Base-by-base conservation (phyloP, 345 rosid species). In the Hibiscus syriacus region DNA sequence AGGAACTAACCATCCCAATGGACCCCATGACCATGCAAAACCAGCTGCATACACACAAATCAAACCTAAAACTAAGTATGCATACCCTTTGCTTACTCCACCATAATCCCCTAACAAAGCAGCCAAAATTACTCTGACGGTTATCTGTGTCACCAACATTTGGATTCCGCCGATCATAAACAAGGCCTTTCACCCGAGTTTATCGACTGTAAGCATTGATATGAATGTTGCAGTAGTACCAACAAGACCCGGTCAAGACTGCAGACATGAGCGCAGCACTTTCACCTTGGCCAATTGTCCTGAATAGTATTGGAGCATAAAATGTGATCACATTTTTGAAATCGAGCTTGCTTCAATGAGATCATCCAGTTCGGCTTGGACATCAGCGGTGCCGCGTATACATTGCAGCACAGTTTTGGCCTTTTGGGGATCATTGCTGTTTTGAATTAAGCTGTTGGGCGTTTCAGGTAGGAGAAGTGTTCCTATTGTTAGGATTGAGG, bases 391-490 rank as follows among this genome's bases (percentile, higher is more conserved):
- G 57, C 96, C 98, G 9, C 92, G 80, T 25, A 92, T 46, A 2
- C 79, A 80, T 9, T 81, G 80, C 5, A 92, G 87, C 68, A 82
- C 70, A 2, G 48, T 59, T 73, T 83, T 79, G 20, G 88, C 92
- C 32, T 71, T 79, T 13, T 75, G 72, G 29, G n/a, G 64, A 27
- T 71, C 58, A 27, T 70, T 67, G 4, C 74, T 80, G n/a, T 49
- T 41, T 10, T 83, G 93, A 55, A 86, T 84, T 38, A 89, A 53
- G 78, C 87, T 89, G 77, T 80, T 89, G 25, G 96, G 89, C 0
- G 93, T 89, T 23, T 92, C 94, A 0, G 90, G 90, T 55, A 89
- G 87, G 77, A 86, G 83, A 27, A 87, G 20, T 1, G 94, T 80
- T 20, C 89, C 90, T 13, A 84, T 14, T 4, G 90, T 84, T 30